Conservation (phyloP, 352 stramenopile species). For the Phytophthora kernoviae region DNA sequence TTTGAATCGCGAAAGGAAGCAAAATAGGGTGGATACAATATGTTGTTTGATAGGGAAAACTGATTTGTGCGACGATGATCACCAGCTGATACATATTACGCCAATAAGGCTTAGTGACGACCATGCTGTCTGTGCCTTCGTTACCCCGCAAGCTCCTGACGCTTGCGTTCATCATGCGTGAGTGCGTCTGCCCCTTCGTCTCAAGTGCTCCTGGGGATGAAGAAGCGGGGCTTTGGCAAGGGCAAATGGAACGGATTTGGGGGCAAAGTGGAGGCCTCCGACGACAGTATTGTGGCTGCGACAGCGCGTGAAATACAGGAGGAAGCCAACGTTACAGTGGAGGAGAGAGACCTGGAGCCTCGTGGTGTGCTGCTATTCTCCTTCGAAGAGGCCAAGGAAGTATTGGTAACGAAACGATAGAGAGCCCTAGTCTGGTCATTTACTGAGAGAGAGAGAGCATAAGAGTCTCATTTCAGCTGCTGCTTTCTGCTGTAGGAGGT, state of each 20-base stretch:
- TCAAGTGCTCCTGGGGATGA: conserved; percentile 82
- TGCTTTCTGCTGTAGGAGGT: conserved; percentile 50
- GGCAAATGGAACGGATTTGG: conserved; percentile 94
- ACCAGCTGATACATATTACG: not conserved
- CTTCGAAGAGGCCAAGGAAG: conserved; percentile 58
- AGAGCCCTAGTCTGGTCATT: not conserved
- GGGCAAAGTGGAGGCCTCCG: conserved; percentile 84
- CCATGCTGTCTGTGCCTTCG: conserved; percentile 24
- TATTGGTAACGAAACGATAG: conserved; percentile 45
- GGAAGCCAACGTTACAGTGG: conserved; percentile 69
- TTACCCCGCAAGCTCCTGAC: conserved; percentile 61
- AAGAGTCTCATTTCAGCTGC: conserved; percentile 3
- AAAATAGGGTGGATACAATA: not conserved
- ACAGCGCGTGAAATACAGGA: conserved; percentile 68
- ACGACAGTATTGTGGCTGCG: conserved; percentile 62
- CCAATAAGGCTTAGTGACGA: not conserved
- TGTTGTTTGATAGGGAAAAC: not conserved
- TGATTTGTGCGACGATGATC: conserved; percentile 12
- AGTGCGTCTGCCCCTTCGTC: conserved; percentile 5
- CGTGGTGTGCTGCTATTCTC: conserved; percentile 64
- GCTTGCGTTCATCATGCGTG: conserved; percentile 53
- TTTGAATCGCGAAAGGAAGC: not conserved
- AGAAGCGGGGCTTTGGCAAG: conserved; percentile 89
- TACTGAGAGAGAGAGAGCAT: not conserved
- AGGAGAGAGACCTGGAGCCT: conserved; percentile 27